These are phyloP conservation scores for Mortierella sp. DNA, from an alignment of 371 early-diverging fungal genomes.

Conservation along the genomic window DNA sequence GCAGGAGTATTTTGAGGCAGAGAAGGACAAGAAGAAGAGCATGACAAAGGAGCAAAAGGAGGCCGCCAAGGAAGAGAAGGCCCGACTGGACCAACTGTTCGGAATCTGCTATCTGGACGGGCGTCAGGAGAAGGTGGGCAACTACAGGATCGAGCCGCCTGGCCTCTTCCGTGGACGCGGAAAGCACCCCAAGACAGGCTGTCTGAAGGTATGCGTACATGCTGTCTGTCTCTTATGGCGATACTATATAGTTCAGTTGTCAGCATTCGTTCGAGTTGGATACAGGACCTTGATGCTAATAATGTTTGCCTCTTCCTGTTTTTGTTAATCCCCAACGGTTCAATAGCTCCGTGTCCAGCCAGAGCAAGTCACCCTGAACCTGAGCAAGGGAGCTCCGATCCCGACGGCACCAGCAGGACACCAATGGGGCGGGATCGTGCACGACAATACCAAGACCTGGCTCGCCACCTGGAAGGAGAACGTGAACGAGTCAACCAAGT, in stretches of 20 bases:
- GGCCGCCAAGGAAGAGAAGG: slow-evolving; percentile 82
- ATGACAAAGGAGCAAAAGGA: slow-evolving; percentile 94
- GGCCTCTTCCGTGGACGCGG: slow-evolving; percentile 97
- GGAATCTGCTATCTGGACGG: slow-evolving; percentile 87
- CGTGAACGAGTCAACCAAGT: slow-evolving; percentile 91
- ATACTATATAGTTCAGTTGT: no score
- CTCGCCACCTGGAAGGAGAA: slow-evolving; percentile 98
- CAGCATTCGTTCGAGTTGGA: background rate
- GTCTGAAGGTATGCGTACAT: slow-evolving; percentile 78
- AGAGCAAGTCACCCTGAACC: slow-evolving; percentile 94
- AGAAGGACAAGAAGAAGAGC: slow-evolving; percentile 84
- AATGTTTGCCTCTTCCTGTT: background rate
- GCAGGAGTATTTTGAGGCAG: slow-evolving; percentile 80
- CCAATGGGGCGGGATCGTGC: slow-evolving; percentile 88
- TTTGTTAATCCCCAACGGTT: no score
- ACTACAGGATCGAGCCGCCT: slow-evolving; percentile 97
- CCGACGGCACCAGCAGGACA: slow-evolving; percentile 93
- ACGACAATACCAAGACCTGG: slow-evolving; percentile 96
- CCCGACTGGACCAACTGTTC: slow-evolving; percentile 79
- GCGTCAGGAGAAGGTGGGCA: slow-evolving; percentile 96
- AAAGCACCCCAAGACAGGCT: slow-evolving; percentile 95
- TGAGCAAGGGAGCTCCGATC: slow-evolving; percentile 82
- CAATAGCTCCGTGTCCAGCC: slow-evolving; percentile 84
- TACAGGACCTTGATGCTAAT: background rate
- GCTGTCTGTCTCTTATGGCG: background rate